A percentile compares a stretch with the other conserved stretches of the same genome.
These are phyloP conservation scores for Russula lepida DNA, from an alignment of 768 basidiomycete species.

Conservation along the genomic window DNA sequence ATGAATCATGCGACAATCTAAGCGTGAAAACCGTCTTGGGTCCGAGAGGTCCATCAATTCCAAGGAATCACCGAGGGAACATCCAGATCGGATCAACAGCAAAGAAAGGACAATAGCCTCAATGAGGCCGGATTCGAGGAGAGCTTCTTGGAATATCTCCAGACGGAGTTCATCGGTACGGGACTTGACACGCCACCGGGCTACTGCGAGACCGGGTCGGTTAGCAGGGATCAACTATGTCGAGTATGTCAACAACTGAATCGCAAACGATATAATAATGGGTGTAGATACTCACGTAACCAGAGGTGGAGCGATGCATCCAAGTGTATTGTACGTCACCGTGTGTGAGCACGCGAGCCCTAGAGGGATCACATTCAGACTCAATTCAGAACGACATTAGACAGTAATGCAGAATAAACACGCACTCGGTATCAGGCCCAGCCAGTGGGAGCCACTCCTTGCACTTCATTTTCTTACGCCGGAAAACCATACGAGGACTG, in stretches of 20 bases:
- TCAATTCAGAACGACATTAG: not conserved
- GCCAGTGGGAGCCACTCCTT: conserved; percentile 15
- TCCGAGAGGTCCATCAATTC: not conserved
- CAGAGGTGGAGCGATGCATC: not conserved
- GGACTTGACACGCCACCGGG: conserved; percentile 9
- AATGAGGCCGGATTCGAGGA: conserved; percentile 5
- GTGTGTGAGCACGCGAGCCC: conserved; percentile 7
- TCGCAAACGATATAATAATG: not conserved
- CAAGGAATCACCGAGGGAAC: not conserved
- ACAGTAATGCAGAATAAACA: not conserved
- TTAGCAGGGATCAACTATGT: conserved; percentile 7
- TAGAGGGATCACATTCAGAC: not conserved
- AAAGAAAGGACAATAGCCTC: conserved; percentile 11
- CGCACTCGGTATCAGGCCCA: conserved; percentile 10
- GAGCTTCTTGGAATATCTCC: conserved; percentile 10
- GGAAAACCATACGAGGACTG: conserved; percentile 11
- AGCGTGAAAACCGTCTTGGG: not conserved
- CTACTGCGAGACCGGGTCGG: conserved; percentile 12
- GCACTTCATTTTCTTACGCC: conserved; percentile 7
- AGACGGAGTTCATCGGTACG: not conserved
- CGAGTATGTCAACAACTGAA: not conserved
- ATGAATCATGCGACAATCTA: rapidly evolving
- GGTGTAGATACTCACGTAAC: conserved; percentile 1
- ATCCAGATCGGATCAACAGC: conserved; percentile 5
- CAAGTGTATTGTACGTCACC: conserved; percentile 7